A percentile compares a stretch with the other conserved stretches of the same genome.
phyloP scores from a whole-genome alignment of 2,329 filamentous ascomycete genomes.

The Sphaceloma murrayae region DNA sequence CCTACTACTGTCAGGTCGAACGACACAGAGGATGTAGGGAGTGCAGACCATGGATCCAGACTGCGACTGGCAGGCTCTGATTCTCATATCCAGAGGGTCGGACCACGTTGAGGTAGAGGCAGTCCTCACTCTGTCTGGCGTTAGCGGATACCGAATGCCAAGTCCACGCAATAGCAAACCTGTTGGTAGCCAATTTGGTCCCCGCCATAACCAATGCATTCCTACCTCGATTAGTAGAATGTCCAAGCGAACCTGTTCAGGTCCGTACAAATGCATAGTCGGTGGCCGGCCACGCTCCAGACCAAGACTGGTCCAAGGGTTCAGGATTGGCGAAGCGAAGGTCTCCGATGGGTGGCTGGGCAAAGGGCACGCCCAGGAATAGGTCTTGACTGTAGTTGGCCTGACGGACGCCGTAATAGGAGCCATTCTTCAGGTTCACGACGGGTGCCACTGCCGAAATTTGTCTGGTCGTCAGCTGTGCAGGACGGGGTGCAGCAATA shows the following conservation, averaged over 20 bases:
- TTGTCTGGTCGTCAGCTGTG: not conserved
- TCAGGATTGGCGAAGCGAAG: constrained; percentile 22
- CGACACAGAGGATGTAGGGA: too few species aligned
- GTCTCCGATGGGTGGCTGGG: constrained; percentile 22
- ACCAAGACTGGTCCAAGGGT: constrained; percentile 26
- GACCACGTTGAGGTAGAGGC: constrained; percentile 51
- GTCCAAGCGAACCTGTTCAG: not conserved
- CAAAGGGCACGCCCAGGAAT: constrained; percentile 32
- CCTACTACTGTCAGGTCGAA: constrained; percentile 21
- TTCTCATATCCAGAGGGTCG: constrained; percentile 41
- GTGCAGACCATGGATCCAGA: constrained; percentile 48
- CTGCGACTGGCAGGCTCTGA: constrained; percentile 44
- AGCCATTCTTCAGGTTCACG: constrained; percentile 36
- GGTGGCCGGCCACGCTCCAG: constrained; percentile 30
- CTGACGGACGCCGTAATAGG: constrained; percentile 33
- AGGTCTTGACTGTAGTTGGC: constrained; percentile 33
- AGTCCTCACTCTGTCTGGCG: constrained; percentile 41
- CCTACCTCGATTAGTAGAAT: constrained; percentile 8
- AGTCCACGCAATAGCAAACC: constrained; percentile 18
- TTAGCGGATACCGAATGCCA: not conserved
- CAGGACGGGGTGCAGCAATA: not conserved
- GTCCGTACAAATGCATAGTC: constrained; percentile 26
- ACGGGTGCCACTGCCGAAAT: constrained; percentile 23
- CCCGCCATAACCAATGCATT: constrained; percentile 30
- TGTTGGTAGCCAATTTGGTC: constrained; percentile 23